These are phyloP conservation scores for Phytopythium chamaehyphon DNA, from an alignment of 352 stramenopile genomes.

Conservation along the genomic window DNA sequence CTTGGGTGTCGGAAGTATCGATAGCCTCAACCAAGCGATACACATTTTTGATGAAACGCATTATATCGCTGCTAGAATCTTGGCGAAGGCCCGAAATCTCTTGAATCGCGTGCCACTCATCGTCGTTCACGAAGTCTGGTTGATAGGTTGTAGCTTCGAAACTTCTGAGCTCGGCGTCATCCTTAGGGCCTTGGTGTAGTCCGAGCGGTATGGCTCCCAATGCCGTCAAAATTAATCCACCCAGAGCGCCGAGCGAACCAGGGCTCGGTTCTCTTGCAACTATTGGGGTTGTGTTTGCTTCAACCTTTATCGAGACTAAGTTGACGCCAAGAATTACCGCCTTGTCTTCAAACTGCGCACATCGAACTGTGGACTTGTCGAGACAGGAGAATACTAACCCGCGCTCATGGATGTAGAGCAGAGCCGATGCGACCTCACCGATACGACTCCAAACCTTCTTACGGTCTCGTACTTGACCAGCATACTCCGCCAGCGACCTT, in stretches of 20 bases:
- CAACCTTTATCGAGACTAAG: neutral
- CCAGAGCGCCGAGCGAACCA: no score
- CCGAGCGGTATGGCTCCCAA: no score
- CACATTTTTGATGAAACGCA: neutral
- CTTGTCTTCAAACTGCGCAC: constrained; percentile 2
- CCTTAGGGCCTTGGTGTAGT: neutral
- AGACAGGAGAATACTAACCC: neutral
- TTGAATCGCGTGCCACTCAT: neutral
- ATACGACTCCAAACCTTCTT: constrained; percentile 2
- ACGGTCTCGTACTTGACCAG: neutral
- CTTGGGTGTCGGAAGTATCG: neutral
- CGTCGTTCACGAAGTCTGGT: neutral
- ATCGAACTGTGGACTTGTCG: neutral
- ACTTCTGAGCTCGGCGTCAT: neutral
- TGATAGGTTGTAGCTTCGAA: neutral
- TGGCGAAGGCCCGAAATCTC: neutral
- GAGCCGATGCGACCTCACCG: neutral
- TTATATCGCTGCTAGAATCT: neutral
- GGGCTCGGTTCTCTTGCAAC: no score
- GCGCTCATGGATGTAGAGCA: constrained; percentile 2
- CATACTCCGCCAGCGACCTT: neutral
- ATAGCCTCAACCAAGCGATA: neutral
- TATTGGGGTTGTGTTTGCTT: neutral
- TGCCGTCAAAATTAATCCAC: no score
- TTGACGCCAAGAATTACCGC: neutral